phyloP scores from a whole-genome alignment of 2,329 filamentous ascomycete genomes.

The Xylariaceae sp. region DNA sequence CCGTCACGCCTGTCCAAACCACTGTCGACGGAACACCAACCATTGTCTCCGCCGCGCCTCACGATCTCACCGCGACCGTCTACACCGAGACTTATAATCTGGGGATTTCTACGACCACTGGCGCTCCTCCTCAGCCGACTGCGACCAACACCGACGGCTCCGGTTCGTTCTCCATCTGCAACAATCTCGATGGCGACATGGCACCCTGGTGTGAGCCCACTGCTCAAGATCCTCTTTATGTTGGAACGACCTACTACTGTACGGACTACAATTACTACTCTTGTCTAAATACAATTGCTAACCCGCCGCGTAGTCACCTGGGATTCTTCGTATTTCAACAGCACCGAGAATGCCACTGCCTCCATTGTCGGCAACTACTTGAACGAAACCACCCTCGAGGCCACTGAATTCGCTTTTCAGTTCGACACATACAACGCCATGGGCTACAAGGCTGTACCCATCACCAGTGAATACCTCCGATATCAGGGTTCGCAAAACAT shows the following conservation, averaged over 20 bases:
- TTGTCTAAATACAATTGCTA: background rate
- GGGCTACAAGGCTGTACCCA: conserved; percentile 47
- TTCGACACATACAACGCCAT: conserved; percentile 37
- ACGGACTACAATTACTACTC: background rate
- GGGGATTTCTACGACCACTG: conserved; percentile 35
- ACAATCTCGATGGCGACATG: conserved; percentile 42
- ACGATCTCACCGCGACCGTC: conserved; percentile 39
- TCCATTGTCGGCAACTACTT: conserved; percentile 27
- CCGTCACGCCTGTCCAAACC: conserved; percentile 46
- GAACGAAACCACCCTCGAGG: conserved; percentile 31
- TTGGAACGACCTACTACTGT: conserved; percentile 50
- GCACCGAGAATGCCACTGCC: conserved; percentile 38
- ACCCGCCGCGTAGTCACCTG: conserved; percentile 46
- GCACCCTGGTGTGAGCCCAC: conserved; percentile 52
- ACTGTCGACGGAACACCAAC: conserved; percentile 45
- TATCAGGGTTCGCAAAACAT: conserved; percentile 42
- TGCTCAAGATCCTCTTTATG: conserved; percentile 40
- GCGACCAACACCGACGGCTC: conserved; percentile 33
- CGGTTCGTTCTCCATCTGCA: conserved; percentile 49
- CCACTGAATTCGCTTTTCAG: conserved; percentile 34
- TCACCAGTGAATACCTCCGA: conserved; percentile 36
- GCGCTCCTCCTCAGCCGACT: conserved; percentile 41
- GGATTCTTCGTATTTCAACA: conserved; percentile 50
- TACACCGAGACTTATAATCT: conserved; percentile 31
- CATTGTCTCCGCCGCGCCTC: conserved; percentile 35